These are phyloP conservation scores for Podospora sp. DNA, from an alignment of 495 filamentous ascomycete genomes.

Conservation along the genomic window DNA sequence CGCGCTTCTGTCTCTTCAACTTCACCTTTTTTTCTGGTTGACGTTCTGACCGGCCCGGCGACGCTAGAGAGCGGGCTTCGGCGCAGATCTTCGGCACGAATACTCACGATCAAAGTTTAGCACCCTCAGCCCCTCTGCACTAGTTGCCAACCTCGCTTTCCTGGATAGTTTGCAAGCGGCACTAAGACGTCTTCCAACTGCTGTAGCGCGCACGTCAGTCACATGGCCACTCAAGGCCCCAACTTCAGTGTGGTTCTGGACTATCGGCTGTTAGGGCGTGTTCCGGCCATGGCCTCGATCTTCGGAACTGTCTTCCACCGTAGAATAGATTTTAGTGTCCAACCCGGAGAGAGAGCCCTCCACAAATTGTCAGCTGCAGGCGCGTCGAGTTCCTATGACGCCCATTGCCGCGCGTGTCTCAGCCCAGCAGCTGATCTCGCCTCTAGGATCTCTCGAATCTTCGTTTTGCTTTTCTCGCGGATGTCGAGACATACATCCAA, in stretches of 20 bases:
- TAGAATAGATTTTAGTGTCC: not conserved
- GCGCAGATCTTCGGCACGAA: not conserved
- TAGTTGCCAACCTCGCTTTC: not conserved
- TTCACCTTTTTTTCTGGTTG: not conserved
- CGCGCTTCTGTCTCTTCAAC: not conserved
- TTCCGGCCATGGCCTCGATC: not conserved
- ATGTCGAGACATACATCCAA: not conserved
- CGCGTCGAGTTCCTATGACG: not conserved
- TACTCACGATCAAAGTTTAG: not conserved
- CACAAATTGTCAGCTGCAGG: not conserved
- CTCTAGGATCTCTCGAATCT: not conserved
- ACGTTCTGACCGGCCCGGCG: not conserved
- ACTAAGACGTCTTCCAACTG: not conserved
- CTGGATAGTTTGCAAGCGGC: not conserved
- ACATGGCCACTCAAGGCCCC: not conserved
- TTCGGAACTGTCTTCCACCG: not conserved
- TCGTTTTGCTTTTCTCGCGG: not conserved
- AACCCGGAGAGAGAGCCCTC: not conserved
- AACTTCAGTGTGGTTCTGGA: not conserved
- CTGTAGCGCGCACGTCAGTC: not conserved
- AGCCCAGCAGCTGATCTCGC: not conserved
- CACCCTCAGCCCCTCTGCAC: not conserved
- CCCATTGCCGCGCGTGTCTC: slow-evolving; percentile 12
- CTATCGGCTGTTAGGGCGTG: not conserved
- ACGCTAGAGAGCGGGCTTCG: not conserved